Evolutionary conservation across 768 basidiomycete species (phyloP).

Genomic region (Russula foetens): DNA sequence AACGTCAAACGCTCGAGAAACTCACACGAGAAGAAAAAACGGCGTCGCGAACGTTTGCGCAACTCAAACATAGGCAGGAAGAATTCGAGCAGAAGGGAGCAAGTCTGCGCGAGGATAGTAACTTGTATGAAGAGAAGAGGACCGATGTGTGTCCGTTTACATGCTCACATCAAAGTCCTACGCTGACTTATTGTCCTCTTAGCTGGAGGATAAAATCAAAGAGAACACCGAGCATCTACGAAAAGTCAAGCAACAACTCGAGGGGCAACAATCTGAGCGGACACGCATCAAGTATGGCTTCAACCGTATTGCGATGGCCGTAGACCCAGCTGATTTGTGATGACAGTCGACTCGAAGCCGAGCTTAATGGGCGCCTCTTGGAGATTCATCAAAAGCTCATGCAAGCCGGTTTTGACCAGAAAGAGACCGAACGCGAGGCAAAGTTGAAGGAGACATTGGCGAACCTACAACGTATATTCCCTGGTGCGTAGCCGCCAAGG

Average conservation of each 20-base stretch:
- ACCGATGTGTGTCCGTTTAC: slow-evolving; percentile 40
- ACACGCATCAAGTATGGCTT: slow-evolving; percentile 61
- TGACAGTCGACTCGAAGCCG: slow-evolving; percentile 76
- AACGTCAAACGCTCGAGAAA: slow-evolving; percentile 79
- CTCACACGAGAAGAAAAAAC: slow-evolving; percentile 81
- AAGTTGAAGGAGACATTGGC: slow-evolving; percentile 80
- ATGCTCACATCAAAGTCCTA: not conserved
- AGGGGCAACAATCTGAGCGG: slow-evolving; percentile 80
- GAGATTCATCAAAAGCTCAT: slow-evolving; percentile 76
- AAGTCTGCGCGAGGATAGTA: slow-evolving; percentile 48
- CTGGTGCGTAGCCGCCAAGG: slow-evolving; percentile 40
- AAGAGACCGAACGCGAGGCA: slow-evolving; percentile 77
- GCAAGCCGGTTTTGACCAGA: slow-evolving; percentile 83
- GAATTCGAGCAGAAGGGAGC: slow-evolving; percentile 50
- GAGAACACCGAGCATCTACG: slow-evolving; percentile 53
- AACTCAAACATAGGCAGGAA: slow-evolving; percentile 62
- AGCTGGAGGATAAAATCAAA: slow-evolving; percentile 57
- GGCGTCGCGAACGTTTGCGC: slow-evolving; percentile 48
- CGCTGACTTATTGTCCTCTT: not conserved
- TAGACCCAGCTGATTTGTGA: not conserved
- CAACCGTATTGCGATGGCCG: not conserved
- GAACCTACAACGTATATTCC: slow-evolving; percentile 82
- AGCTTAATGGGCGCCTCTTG: slow-evolving; percentile 86
- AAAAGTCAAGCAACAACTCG: slow-evolving; percentile 64
- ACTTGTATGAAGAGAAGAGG: slow-evolving; percentile 41